Evolutionary conservation across 2,329 filamentous ascomycete species (phyloP).

Genomic region (Aspergillus melleus): DNA sequence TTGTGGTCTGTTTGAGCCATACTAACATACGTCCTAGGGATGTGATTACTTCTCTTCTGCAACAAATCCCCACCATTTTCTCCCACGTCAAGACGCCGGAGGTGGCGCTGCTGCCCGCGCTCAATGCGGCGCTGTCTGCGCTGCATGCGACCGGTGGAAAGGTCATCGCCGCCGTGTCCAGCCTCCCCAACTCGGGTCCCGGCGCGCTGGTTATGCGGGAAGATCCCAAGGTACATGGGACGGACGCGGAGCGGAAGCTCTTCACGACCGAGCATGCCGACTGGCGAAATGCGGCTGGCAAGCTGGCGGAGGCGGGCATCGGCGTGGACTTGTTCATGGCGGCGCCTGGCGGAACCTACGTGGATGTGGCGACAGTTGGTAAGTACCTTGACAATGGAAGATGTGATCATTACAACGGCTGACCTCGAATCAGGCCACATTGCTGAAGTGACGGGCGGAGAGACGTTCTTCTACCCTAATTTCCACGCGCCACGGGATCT

Average conservation of each 20-base stretch:
- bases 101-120: slow-evolving; percentile 77
- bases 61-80: slow-evolving; percentile 81
- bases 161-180: slow-evolving; percentile 80
- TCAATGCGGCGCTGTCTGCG: slow-evolving; percentile 82
- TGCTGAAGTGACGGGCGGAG: slow-evolving; percentile 84
- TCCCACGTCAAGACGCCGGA: slow-evolving; percentile 86
- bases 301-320: slow-evolving; percentile 82
- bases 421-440: slow-evolving; percentile 64
- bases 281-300: slow-evolving; percentile 82
- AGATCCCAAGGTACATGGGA: slow-evolving; percentile 79
- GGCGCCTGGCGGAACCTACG: slow-evolving; percentile 83
- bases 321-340: slow-evolving; percentile 95
- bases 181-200: slow-evolving; percentile 89
- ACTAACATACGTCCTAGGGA: slow-evolving; percentile 43
- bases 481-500: slow-evolving; percentile 86
- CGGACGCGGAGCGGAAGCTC: slow-evolving; percentile 88
- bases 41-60: slow-evolving; percentile 85
- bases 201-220: slow-evolving; percentile 83
- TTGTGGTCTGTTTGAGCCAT: background rate
- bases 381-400: slow-evolving; percentile 31
- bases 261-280: slow-evolving; percentile 85
- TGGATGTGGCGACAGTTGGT: slow-evolving; percentile 91
- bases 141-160: slow-evolving; percentile 88
- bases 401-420: background rate
- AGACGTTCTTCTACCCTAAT: slow-evolving; percentile 96